Evolutionary conservation across 1,284 basidiomycete species (phyloP).

Genomic region (Ganoderma sinense): DNA sequence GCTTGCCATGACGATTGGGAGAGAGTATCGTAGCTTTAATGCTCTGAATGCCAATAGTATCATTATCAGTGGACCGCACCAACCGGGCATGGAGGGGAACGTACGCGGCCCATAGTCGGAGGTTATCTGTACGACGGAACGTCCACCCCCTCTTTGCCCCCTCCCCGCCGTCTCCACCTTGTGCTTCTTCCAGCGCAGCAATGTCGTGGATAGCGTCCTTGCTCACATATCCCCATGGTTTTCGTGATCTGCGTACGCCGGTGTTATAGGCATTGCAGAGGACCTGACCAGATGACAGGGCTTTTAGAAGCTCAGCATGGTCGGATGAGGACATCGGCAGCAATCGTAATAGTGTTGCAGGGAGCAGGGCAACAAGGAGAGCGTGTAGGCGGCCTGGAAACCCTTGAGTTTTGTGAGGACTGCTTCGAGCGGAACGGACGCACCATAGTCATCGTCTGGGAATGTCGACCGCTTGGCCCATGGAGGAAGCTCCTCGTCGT

Average conservation of each 20-base stretch:
- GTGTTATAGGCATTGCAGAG: conserved; percentile 84
- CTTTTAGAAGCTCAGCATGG: conserved; percentile 55
- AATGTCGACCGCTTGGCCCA: conserved; percentile 76
- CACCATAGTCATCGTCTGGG: conserved; percentile 64
- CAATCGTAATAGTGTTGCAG: conserved; percentile 49
- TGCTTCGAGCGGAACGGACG: conserved; percentile 30
- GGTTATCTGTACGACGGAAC: conserved; percentile 83
- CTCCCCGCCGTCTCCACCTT: conserved; percentile 44
- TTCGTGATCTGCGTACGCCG: conserved; percentile 78
- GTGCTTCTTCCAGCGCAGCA: conserved; percentile 60
- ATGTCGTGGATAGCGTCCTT: conserved; percentile 83
- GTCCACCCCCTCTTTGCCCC: conserved; percentile 67
- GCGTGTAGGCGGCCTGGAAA: conserved; percentile 65
- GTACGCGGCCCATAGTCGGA: conserved; percentile 84
- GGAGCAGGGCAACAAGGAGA: conserved; percentile 57
- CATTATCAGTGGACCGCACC: conserved; percentile 4
- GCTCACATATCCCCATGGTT: conserved; percentile 90
- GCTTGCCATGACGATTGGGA: conserved; percentile 68
- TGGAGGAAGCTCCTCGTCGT: conserved; percentile 72
- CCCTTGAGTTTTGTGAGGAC: neutral
- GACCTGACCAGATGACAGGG: conserved; percentile 79
- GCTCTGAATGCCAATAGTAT: conserved; percentile 59
- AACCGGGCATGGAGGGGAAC: conserved; percentile 36
- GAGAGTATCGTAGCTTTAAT: conserved; percentile 79
- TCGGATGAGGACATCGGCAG: conserved; percentile 50